Evolutionary conservation across 441 rosid genomes (phyloP).

Genomic region (Bocquillonia castaneifolia): DNA sequence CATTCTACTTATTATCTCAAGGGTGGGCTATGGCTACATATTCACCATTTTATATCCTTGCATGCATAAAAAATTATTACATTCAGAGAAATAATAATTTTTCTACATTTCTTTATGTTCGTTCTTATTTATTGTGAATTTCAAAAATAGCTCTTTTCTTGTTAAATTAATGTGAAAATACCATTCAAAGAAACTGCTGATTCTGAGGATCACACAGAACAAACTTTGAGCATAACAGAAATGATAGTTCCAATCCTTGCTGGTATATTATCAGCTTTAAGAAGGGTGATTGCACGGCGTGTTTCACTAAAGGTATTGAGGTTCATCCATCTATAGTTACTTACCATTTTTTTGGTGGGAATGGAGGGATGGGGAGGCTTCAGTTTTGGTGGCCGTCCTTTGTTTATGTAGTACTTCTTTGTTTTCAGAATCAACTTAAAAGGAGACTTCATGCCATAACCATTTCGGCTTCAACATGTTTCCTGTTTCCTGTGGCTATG

Average conservation of each 20-base stretch:
- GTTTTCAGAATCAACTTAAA: conserved; percentile 70
- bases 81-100: not conserved
- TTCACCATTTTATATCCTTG: conserved; percentile 88
- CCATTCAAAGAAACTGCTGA: conserved; percentile 52
- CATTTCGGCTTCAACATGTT: conserved; percentile 78
- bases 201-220: conserved; percentile 43
- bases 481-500: conserved; percentile 92
- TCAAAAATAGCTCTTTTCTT: conserved; percentile 14
- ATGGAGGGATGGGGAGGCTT: not conserved
- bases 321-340: conserved; percentile 4
- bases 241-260: conserved; percentile 79
- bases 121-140: conserved; percentile 5
- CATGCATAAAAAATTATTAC: not conserved
- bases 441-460: conserved; percentile 86
- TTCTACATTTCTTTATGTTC: not conserved
- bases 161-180: conserved; percentile 51
- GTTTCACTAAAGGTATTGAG: conserved; percentile 75
- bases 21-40: conserved; percentile 85
- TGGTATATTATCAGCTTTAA: conserved; percentile 86
- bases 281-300: conserved; percentile 88
- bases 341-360: not conserved
- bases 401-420: conserved; percentile 18
- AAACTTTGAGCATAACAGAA: conserved; percentile 56
- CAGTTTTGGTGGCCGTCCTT: not conserved
- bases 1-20: conserved; percentile 83